Evolutionary conservation across 1,139 yeast species (phyloP), one percentile per base, ranked within the genome.

Genomic region (Debaryomyces sp.): DNA sequence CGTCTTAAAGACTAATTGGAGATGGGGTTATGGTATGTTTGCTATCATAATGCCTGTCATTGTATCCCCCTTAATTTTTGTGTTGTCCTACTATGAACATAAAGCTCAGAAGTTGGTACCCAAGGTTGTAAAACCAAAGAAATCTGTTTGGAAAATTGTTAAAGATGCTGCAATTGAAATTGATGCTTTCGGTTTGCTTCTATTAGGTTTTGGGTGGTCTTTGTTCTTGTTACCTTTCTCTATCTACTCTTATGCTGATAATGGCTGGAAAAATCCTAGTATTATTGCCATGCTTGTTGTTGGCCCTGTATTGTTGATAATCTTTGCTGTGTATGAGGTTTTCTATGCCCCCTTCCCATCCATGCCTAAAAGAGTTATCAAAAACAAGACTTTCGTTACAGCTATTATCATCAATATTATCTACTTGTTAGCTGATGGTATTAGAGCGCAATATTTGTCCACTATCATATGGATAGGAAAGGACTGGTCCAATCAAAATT

Each of bases 1-100:
- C 21, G 49, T 67, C 21, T 47, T 60, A 21, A 51, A 50, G n/a
- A 36, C 46, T 24, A 67, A 66, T 49, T 70, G 75, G 75, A 63
- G 74, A 60, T 70, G 75, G 75, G 75, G 74, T 41, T 70, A 66
- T 50, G 75, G 75, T 46, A 68, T 69, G 73, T 70, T 68, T 54
- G 66, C 70, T 22, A 67, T 70, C 37, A 62, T 70, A 24, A 63
- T 67, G 46, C 74, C 74, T 12, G 71, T 55, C 3, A 58, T 62
- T 4, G 49, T 64, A 27, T 41, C 54, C 12, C 75, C 75, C 21
- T 66, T 68, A 1, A 58, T 69, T 41, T 33, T 46, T 6, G 51
- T 66, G 21, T 57, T 71, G 64, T 49, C 56, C 15, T 61, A 55
- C 46, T 53, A 63, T 43, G 75, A 71, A 41, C 55, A 55, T 36